Conservation (phyloP, 495 filamentous ascomycete species). For the Trichoderma gamsii region DNA sequence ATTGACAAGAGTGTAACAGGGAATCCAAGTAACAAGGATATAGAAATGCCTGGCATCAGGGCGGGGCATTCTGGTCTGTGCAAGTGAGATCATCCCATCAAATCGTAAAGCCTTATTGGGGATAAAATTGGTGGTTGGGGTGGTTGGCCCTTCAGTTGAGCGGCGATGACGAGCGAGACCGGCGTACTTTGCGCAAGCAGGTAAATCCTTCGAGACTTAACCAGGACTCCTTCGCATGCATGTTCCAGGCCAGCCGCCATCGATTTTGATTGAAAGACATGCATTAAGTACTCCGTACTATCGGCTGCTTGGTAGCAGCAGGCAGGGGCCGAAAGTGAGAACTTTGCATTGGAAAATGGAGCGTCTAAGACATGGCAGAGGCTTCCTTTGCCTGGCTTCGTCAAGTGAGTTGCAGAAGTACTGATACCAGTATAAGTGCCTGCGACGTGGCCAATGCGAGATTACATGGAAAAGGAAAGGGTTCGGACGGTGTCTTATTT, state of each 20-base stretch:
- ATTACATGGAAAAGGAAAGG: not conserved
- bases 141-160: not conserved
- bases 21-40: not conserved
- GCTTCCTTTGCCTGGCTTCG: not conserved
- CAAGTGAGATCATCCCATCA: conserved; percentile 12
- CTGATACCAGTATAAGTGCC: not conserved
- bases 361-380: not conserved
- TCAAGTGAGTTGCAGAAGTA: not conserved
- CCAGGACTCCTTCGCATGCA: not conserved
- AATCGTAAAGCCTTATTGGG: conserved; percentile 3
- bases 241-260: conserved; percentile 4
- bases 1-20: not conserved
- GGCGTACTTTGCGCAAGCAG: not conserved
- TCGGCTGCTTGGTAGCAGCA: no score
- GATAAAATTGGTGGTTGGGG: conserved; percentile 5
- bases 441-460: not conserved
- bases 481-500: not conserved
- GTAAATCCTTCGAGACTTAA: not conserved
- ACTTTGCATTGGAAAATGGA: not conserved
- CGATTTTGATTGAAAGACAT: not conserved
- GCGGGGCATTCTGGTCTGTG: conserved; percentile 9
- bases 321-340: not conserved
- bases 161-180: not conserved
- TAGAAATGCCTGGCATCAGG: not conserved
- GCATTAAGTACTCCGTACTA: not conserved